These are phyloP conservation scores for Thelonectria discophora DNA, from an alignment of 2,329 filamentous ascomycete species.

Conservation along the genomic window DNA sequence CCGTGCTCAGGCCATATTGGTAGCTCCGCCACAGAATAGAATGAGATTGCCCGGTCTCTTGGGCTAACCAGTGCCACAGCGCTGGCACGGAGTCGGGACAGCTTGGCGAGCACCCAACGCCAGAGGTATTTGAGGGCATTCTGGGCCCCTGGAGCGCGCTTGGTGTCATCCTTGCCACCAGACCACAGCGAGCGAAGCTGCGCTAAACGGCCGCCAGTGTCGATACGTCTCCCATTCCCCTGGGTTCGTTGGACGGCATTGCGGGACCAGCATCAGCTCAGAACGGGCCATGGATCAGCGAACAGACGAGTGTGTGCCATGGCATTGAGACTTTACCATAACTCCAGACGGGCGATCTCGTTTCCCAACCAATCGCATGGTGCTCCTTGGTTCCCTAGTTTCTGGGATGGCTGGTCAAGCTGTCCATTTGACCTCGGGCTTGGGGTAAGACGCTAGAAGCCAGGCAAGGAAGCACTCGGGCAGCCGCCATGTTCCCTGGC, in stretches of 20 bases:
- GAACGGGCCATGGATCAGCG: constrained; percentile 28
- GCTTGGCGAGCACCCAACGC: constrained; percentile 22
- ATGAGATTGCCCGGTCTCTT: constrained; percentile 10
- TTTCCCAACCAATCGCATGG: constrained; percentile 27
- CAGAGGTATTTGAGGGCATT: constrained; percentile 31
- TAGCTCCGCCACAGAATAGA: constrained; percentile 20
- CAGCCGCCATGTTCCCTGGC: constrained; percentile 26
- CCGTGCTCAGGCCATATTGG: constrained; percentile 9
- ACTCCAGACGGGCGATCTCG: constrained; percentile 23
- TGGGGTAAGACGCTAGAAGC: constrained; percentile 39
- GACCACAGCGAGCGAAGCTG: constrained; percentile 14
- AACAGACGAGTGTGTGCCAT: constrained; percentile 26
- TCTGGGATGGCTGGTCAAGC: constrained; percentile 26
- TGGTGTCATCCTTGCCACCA: constrained; percentile 22
- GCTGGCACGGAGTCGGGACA: constrained; percentile 21
- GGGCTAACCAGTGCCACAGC: constrained; percentile 22
- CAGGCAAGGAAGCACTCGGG: constrained; percentile 25
- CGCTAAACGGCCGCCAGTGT: constrained; percentile 27
- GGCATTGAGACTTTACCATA: constrained; percentile 28
- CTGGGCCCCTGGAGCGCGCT: constrained; percentile 15
- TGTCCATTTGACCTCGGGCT: constrained; percentile 31
- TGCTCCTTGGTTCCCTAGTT: background rate
- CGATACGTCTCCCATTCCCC: constrained; percentile 34
- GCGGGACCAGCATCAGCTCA: constrained; percentile 33
- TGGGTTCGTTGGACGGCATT: constrained; percentile 30